phyloP scores from a whole-genome alignment of 306 rosid species.

The Gastrolobium bilobum region DNA sequence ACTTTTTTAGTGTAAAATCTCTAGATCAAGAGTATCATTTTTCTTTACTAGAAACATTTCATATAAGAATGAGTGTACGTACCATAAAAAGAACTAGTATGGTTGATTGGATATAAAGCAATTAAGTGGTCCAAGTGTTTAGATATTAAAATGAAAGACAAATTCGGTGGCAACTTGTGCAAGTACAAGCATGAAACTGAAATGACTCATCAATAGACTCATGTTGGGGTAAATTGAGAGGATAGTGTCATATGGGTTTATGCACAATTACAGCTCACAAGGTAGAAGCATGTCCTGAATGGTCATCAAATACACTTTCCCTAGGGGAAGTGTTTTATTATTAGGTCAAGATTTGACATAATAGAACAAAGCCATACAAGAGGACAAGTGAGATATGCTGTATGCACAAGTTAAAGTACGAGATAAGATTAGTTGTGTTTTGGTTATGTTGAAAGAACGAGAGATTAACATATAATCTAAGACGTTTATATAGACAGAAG shows the following conservation, averaged over 20 bases:
- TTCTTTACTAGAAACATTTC: neutral
- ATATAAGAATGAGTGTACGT: neutral
- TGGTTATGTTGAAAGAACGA: neutral
- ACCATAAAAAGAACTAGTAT: neutral
- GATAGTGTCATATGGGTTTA: neutral
- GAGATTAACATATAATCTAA: neutral
- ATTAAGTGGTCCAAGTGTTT: constrained; percentile 8
- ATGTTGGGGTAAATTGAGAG: neutral
- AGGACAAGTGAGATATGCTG: constrained; percentile 18
- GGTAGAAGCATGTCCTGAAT: constrained; percentile 8
- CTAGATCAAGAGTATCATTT: neutral
- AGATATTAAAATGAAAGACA: neutral
- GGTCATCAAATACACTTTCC: neutral
- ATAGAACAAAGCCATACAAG: neutral
- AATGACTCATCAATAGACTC: neutral
- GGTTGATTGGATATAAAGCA: neutral
- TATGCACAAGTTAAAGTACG: neutral
- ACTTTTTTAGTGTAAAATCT: neutral
- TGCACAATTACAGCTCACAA: neutral
- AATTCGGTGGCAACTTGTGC: constrained; percentile 2
- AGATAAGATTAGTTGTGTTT: constrained; percentile 26
- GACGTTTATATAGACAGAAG: neutral
- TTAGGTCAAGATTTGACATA: neutral
- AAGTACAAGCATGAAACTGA: neutral
- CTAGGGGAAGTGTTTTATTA: neutral